Base-by-base conservation (phyloP, 1,284 basidiomycete genomes). In the Cryptococcus neoformans region DNA sequence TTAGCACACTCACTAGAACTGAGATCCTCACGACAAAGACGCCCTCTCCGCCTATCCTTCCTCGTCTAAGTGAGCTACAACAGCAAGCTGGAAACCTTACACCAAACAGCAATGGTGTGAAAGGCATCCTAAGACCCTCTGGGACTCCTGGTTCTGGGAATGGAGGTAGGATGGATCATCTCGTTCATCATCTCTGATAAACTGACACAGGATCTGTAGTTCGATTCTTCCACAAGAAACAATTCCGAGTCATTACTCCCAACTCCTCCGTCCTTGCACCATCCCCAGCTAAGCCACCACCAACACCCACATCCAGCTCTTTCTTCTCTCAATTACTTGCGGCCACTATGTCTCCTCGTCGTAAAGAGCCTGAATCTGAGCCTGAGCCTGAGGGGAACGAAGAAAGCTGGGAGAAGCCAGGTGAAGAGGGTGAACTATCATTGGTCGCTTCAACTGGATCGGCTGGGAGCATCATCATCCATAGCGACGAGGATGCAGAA, bases 121-220 rank as follows among this genome's bases (percentile, higher is more conserved):
- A 58, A 46, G 69, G 70, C 39, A 71, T 73, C 11, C 49, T 73
- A 40, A 48, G 69, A 34, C 58, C 62, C 9, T 46, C 65, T 10
- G 70, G 70, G 12, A 73, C 70, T 16, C 70, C 70, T 44, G 70
- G 69, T 42, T 73, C 70, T 41, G 70, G 70, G 9, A 71, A 73
- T 58, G 70, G 70, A 52, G 70, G 70, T 71, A 49, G 54, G 68
- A 48, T 6, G 1, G 14, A 14, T 17, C 12, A 9, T 41, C 21
- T 17, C 34, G 40, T 6, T 16, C 6, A 53, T 2, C 11, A 28
- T 45, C 34, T 16, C 38, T n/a, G 16, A 37, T 16, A 21, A 17
- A 38, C 44, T 14, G 38, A 37, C 44, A 38, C 12, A 54, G 11
- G n/a, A 8, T 4, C 11, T 16, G n/a, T 41, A 73, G 71, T 73